These are phyloP conservation scores for Cordyceps javanica DNA, from an alignment of 2,329 filamentous ascomycete species.

Conservation along the genomic window DNA sequence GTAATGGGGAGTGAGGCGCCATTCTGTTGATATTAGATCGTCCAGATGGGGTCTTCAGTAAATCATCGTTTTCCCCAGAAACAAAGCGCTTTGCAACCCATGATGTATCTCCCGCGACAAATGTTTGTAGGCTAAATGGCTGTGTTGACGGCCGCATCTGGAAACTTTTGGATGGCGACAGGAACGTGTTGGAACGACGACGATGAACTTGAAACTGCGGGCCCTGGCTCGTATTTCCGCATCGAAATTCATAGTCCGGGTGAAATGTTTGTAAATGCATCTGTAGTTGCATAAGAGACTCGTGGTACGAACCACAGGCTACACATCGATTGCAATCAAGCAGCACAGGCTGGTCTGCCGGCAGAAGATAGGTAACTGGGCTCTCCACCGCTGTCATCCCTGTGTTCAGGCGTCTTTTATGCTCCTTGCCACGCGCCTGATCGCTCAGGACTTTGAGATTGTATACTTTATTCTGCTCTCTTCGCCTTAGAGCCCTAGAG, in stretches of 20 bases:
- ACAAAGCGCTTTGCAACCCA: constrained; percentile 39
- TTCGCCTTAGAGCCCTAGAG: constrained; percentile 42
- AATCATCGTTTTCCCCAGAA: constrained; percentile 24
- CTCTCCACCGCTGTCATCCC: constrained; percentile 29
- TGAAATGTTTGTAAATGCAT: constrained; percentile 42
- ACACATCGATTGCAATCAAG: constrained; percentile 47
- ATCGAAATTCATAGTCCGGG: constrained; percentile 38
- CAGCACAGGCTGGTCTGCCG: constrained; percentile 36
- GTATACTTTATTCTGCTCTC: constrained; percentile 46
- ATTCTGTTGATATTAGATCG: constrained; percentile 16
- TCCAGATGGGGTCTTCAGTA: constrained; percentile 9
- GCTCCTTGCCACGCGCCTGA: constrained; percentile 48
- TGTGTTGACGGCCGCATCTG: constrained; percentile 37
- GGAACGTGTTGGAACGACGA: constrained; percentile 16
- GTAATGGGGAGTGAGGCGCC: constrained; percentile 20
- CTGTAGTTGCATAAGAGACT: constrained; percentile 41
- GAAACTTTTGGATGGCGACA: constrained; percentile 31
- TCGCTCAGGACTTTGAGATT: constrained; percentile 55
- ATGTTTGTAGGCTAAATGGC: constrained; percentile 39
- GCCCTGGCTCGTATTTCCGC: constrained; percentile 30
- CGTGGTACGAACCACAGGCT: constrained; percentile 41
- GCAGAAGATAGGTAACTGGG: constrained; percentile 40
- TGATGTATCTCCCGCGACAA: constrained; percentile 38
- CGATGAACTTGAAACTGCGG: constrained; percentile 32
- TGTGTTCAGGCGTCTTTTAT: constrained; percentile 31